A percentile compares a stretch with the other conserved stretches of the same genome.
These are phyloP conservation scores for Thalia dealbata DNA, from an alignment of 176 grass and related monocot species.

Conservation along the genomic window DNA sequence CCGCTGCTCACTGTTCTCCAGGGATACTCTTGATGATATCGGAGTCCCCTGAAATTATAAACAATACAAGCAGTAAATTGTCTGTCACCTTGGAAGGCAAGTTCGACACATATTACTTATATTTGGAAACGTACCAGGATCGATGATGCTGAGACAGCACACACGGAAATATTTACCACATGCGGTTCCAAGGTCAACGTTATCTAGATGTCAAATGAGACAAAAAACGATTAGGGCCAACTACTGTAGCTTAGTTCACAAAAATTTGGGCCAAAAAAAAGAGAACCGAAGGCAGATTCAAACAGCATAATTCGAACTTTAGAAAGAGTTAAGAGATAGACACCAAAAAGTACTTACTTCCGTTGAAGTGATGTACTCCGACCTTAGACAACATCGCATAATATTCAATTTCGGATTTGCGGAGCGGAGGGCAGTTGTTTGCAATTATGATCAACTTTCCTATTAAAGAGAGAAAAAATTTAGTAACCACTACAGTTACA, in stretches of 20 bases:
- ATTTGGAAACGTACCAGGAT: constrained; percentile 41
- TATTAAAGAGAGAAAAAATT: constrained; percentile 6
- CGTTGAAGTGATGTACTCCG: constrained; percentile 87
- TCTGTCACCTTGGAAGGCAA: background rate
- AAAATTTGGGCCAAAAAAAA: too few relatives aligned
- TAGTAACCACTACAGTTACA: background rate
- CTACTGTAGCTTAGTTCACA: too few relatives aligned
- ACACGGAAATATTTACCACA: constrained; percentile 90
- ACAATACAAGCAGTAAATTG: background rate
- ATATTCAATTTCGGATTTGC: constrained; percentile 97
- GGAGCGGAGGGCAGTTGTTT: constrained; percentile 88
- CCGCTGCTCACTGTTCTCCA: constrained; percentile 40
- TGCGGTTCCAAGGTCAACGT: constrained; percentile 93
- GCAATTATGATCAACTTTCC: constrained; percentile 80
- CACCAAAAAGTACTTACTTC: constrained; percentile 53
- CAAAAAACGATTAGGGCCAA: background rate
- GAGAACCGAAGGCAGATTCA: background rate
- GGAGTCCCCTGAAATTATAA: constrained; percentile 58
- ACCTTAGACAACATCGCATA: constrained; percentile 94
- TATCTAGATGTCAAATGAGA: constrained; percentile 33
- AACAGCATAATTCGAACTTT: background rate
- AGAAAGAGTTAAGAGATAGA: background rate
- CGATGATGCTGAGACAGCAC: constrained; percentile 89
- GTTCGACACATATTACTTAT: background rate
- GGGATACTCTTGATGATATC: constrained; percentile 76